Percentiles rank a stretch among this genome's conserved stretches.
phyloP scores from a whole-genome alignment of 2,329 filamentous ascomycete species.

The Torrubiella hemipterigena region DNA sequence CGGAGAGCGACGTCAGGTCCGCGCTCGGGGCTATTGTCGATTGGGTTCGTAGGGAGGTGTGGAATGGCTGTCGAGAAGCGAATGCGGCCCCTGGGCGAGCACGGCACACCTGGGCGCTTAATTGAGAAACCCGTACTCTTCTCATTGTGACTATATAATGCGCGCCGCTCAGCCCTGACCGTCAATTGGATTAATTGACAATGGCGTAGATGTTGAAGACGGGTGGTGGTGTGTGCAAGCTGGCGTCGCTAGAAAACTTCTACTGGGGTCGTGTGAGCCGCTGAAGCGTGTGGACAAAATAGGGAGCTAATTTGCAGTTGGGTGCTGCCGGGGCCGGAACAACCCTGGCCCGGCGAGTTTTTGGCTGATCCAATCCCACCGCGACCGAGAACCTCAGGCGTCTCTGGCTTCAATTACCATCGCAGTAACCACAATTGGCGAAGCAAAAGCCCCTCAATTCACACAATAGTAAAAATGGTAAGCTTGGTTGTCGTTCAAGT shows the following conservation, averaged over 20 bases:
- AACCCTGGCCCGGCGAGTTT: conserved; percentile 4
- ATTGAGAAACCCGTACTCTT: conserved; percentile 28
- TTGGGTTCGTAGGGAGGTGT: conserved; percentile 15
- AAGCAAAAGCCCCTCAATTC: conserved; percentile 11
- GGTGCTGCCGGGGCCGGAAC: conserved; percentile 4
- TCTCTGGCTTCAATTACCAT: no score
- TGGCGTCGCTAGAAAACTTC: conserved; percentile 22
- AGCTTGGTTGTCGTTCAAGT: no score
- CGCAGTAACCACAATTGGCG: no score
- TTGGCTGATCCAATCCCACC: background rate
- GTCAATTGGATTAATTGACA: no score
- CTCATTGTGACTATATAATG: conserved; percentile 20
- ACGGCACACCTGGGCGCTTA: conserved; percentile 27
- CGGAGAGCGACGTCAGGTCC: conserved; percentile 10
- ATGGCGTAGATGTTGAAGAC: conserved; percentile 2
- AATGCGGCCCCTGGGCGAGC: conserved; percentile 16
- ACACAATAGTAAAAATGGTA: conserved; percentile 44
- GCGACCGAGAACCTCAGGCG: conserved; percentile 1
- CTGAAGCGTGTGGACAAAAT: no score
- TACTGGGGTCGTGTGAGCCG: conserved; percentile 24
- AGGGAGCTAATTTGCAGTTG: conserved; percentile 6
- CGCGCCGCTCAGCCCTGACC: background rate
- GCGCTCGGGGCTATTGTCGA: conserved; percentile 18
- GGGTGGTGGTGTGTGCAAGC: conserved; percentile 2
- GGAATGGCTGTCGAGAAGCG: conserved; percentile 13